These are phyloP conservation scores for Exophiala xenobiotica DNA, from an alignment of 2,329 filamentous ascomycete genomes.

Conservation along the genomic window DNA sequence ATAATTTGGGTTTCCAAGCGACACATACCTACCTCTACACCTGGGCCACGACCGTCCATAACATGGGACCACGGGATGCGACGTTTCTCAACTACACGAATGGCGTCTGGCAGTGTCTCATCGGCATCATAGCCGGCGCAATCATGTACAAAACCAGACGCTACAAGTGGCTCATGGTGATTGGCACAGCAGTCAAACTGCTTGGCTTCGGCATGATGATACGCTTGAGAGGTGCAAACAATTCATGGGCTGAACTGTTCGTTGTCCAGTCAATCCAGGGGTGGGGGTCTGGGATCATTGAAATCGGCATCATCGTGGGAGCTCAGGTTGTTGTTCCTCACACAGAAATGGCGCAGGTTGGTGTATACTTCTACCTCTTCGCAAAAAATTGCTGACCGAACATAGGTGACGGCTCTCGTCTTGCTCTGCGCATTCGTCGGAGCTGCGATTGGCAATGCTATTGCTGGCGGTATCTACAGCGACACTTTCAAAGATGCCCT, in stretches of 20 bases:
- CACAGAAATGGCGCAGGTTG: conserved; percentile 47
- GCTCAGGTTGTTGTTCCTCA: conserved; percentile 49
- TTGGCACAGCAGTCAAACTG: conserved; percentile 44
- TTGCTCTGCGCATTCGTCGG: conserved; percentile 45
- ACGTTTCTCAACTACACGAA: conserved; percentile 45
- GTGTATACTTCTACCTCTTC: too few species aligned
- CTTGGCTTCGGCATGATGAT: conserved; percentile 55
- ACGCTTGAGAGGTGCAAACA: conserved; percentile 46
- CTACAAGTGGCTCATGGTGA: conserved; percentile 50
- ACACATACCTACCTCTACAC: conserved; percentile 52
- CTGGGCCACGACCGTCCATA: conserved; percentile 48
- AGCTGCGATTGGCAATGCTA: conserved; percentile 38
- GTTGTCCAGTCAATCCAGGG: conserved; percentile 52
- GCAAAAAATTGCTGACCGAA: too few species aligned
- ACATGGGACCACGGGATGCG: conserved; percentile 42
- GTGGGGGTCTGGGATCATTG: conserved; percentile 48
- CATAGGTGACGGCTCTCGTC: conserved; percentile 43
- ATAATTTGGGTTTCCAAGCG: conserved; percentile 45
- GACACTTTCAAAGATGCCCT: conserved; percentile 42
- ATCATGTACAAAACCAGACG: conserved; percentile 45
- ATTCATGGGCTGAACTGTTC: conserved; percentile 48
- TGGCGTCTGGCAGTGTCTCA: conserved; percentile 45
- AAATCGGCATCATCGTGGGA: conserved; percentile 45
- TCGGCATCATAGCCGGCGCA: conserved; percentile 42
- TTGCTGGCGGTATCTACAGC: conserved; percentile 54